Percentiles rank a stretch among this genome's conserved stretches.
These are phyloP conservation scores for Anethum foeniculum DNA, from an alignment of 140 eudicot species.

Conservation along the genomic window DNA sequence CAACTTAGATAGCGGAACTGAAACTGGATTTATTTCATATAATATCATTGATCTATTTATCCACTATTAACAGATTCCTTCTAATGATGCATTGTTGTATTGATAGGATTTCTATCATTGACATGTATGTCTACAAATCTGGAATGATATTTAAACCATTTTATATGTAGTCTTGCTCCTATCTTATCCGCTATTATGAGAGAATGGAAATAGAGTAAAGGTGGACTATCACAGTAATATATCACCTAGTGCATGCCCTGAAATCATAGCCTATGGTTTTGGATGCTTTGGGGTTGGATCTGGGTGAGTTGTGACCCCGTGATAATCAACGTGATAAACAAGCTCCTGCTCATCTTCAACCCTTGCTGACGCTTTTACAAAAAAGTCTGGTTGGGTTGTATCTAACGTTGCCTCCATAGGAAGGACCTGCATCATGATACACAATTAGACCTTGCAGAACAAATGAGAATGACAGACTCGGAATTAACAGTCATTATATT, in stretches of 20 bases:
- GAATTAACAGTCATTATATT: not conserved
- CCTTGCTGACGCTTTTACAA: slow-evolving; percentile 16
- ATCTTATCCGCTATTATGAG: not conserved
- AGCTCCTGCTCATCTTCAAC: slow-evolving; percentile 28
- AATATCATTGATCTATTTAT: not conserved
- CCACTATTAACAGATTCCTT: not conserved
- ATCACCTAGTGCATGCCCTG: not conserved
- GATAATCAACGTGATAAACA: slow-evolving; percentile 50
- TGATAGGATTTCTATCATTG: not conserved
- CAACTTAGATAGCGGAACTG: not conserved
- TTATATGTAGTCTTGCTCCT: not conserved
- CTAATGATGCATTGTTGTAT: not conserved
- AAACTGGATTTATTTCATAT: not conserved
- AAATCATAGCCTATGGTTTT: slow-evolving; percentile 18
- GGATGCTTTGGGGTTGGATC: slow-evolving; percentile 65
- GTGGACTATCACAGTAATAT: not conserved
- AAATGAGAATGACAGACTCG: not conserved
- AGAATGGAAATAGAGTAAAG: not conserved
- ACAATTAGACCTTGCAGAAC: slow-evolving; percentile 8
- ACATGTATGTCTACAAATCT: not conserved
- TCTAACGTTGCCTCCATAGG: slow-evolving; percentile 22
- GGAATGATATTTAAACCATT: not conserved
- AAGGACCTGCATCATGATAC: slow-evolving; percentile 23
- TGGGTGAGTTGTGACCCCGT: slow-evolving; percentile 64
- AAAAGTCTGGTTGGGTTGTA: slow-evolving; percentile 14